phyloP scores from a whole-genome alignment of 2,329 filamentous ascomycete species.

The Trichoderma lentiforme region DNA sequence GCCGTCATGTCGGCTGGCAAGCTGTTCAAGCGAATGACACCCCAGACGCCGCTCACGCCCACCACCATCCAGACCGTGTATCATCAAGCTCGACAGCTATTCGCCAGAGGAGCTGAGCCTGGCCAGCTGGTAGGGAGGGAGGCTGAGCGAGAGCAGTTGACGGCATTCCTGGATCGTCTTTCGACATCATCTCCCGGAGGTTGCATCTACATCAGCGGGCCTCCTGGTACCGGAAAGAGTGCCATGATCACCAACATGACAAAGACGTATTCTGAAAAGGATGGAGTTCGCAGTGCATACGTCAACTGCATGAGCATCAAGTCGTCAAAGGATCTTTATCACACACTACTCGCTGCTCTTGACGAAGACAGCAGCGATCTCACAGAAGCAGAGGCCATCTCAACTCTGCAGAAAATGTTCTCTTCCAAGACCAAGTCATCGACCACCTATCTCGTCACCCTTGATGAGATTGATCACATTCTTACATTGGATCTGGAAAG shows the following conservation, averaged over 20 bases:
- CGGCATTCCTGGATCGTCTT: slow-evolving; percentile 64
- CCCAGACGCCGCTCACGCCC: slow-evolving; percentile 70
- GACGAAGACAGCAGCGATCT: slow-evolving; percentile 53
- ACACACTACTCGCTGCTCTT: slow-evolving; percentile 69
- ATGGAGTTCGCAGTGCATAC: slow-evolving; percentile 65
- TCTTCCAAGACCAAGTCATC: slow-evolving; percentile 55
- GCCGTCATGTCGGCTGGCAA: slow-evolving; percentile 74
- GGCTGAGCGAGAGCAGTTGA: slow-evolving; percentile 61
- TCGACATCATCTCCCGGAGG: slow-evolving; percentile 61
- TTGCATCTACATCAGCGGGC: slow-evolving; percentile 92
- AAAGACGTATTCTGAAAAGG: slow-evolving; percentile 50
- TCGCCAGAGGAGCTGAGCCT: slow-evolving; percentile 73
- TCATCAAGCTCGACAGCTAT: slow-evolving; percentile 81
- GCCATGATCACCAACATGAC: slow-evolving; percentile 84
- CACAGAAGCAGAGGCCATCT: slow-evolving; percentile 63
- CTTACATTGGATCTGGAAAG: slow-evolving; percentile 84
- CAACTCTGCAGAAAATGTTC: slow-evolving; percentile 68
- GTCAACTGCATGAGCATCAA: slow-evolving; percentile 98
- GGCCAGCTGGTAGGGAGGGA: slow-evolving; percentile 77
- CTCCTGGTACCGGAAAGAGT: slow-evolving; percentile 94
- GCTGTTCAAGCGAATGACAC: slow-evolving; percentile 73
- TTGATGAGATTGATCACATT: slow-evolving; percentile 95
- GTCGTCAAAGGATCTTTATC: slow-evolving; percentile 79
- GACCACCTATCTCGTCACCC: slow-evolving; percentile 72
- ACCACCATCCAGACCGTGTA: slow-evolving; percentile 72